These are phyloP conservation scores for Tolypocladium tundrense DNA, from an alignment of 2,329 filamentous ascomycete genomes.

Conservation along the genomic window DNA sequence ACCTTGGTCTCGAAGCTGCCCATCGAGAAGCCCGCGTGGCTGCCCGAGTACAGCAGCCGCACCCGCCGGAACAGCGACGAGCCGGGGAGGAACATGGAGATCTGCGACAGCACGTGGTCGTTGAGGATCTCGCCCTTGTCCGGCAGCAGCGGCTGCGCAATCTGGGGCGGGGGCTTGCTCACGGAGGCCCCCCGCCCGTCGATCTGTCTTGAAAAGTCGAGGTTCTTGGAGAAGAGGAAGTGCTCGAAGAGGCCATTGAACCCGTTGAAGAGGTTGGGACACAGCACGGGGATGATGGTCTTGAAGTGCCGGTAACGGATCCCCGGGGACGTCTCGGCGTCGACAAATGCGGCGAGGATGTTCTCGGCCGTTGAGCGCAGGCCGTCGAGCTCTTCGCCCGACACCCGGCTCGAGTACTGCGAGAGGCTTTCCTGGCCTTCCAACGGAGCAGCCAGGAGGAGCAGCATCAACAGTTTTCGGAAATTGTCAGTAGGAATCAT, in stretches of 20 bases:
- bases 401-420: slow-evolving; percentile 45
- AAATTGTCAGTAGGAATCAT: slow-evolving; percentile 68
- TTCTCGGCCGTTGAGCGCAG: slow-evolving; percentile 52
- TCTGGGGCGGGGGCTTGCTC: slow-evolving; percentile 7
- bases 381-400: slow-evolving; percentile 44
- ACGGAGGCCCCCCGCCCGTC: slow-evolving; percentile 5
- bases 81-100: slow-evolving; percentile 63
- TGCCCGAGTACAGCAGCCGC: slow-evolving; percentile 59
- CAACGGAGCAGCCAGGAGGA: slow-evolving; percentile 57
- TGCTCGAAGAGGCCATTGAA: slow-evolving; percentile 62
- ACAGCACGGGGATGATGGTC: slow-evolving; percentile 44
- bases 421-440: slow-evolving; percentile 55
- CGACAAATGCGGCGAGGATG: slow-evolving; percentile 55
- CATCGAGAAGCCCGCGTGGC: slow-evolving; percentile 64
- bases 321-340: slow-evolving; percentile 52
- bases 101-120: slow-evolving; percentile 53
- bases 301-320: slow-evolving; percentile 54
- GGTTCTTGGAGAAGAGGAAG: slow-evolving; percentile 63
- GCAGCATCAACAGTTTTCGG: slow-evolving; percentile 57
- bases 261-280: slow-evolving; percentile 58
- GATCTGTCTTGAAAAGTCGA: slow-evolving; percentile 52
- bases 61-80: slow-evolving; percentile 54
- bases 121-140: slow-evolving; percentile 52
- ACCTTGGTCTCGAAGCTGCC: slow-evolving; percentile 65
- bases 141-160: slow-evolving; percentile 38